Percentiles rank a stretch among this genome's conserved stretches.
phyloP scores from a whole-genome alignment of 2,329 filamentous ascomycete genomes.

The Sarocladium oryzae region DNA sequence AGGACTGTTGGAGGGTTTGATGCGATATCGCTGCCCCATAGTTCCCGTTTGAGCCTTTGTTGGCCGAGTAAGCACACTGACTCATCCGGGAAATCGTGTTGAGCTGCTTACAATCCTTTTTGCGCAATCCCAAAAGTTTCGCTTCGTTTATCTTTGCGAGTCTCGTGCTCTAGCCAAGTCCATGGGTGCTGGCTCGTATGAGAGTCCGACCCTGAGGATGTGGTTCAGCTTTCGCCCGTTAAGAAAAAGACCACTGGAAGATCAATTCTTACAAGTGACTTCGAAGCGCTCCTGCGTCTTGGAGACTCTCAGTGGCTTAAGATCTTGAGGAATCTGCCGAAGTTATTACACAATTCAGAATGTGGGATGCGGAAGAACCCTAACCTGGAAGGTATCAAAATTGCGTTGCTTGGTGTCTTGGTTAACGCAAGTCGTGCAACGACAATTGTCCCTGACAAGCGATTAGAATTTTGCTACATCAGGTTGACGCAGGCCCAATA shows the following conservation, averaged over 20 bases:
- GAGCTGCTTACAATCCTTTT: background rate
- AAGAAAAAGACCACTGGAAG: background rate
- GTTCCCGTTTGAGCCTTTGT: slow-evolving; percentile 22
- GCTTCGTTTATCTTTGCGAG: slow-evolving; percentile 25
- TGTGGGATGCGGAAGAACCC: background rate
- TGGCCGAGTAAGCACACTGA: background rate
- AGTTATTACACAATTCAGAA: background rate
- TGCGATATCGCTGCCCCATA: slow-evolving; percentile 22
- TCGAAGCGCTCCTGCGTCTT: slow-evolving; percentile 23
- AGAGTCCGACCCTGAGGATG: slow-evolving; percentile 54
- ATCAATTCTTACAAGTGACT: slow-evolving; percentile 25
- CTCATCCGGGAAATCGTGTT: background rate
- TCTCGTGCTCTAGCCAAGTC: slow-evolving; percentile 36
- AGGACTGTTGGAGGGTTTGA: slow-evolving; percentile 49
- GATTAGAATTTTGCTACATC: background rate
- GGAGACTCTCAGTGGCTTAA: slow-evolving; percentile 22
- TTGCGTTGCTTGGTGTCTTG: slow-evolving; percentile 35
- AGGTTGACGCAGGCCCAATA: background rate
- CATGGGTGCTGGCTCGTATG: slow-evolving; percentile 64
- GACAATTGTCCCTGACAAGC: slow-evolving; percentile 34
- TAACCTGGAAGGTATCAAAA: slow-evolving; percentile 36
- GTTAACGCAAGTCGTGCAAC: slow-evolving; percentile 34
- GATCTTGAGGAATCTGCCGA: slow-evolving; percentile 11
- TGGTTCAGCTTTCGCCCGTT: background rate
- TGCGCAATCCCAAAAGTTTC: slow-evolving; percentile 12